Base-by-base conservation (phyloP, 345 rosid genomes). In the Moricandia moricandioides region DNA sequence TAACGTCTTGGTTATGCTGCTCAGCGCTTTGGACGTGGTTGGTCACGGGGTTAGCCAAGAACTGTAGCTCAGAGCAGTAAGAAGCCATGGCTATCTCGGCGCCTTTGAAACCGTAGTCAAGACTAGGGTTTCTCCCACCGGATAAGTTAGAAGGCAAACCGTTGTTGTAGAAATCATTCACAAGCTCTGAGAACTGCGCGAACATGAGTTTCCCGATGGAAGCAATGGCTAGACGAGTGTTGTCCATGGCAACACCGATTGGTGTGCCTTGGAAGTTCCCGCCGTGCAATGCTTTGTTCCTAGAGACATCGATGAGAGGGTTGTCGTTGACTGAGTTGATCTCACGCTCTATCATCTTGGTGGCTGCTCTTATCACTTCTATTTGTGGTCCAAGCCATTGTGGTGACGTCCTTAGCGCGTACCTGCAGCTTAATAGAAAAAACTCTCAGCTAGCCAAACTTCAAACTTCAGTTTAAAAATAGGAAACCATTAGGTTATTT, bases 81-180 rank as follows among this genome's bases (percentile, higher is more conserved):
- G 91, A 69, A 45, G 92, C 92, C 90, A 88, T 89, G 4, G 95
- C 92, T 13, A 89, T 86, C 63, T 89, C 92, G 29, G 92, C 92
- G 3, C 92, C 95, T 77, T 89, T 87, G 71, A 89, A 87, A 8
- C 92, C 92, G 52, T 89, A 89, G 77, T 89, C 92, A 74, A 89
- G 71, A 76, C 95, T 89, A 7, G 92, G 95, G 66, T 89, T 86
- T 67, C 88, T 82, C 8, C 92, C 86, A 14, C 83, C 92, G 0
- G 91, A 79, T 13, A 89, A 81, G 62, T 89, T 89, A 10, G 95
- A 89, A 10, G 92, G 95, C 62, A 89, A 73, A 6, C 95, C 95
- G 18, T 89, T 87, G 89, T 87, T 89, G 84, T 89, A 87, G 75
- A 87, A 86, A 49, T 89, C 95, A n/a, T 87, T 87, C 4, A 86